A percentile compares a stretch with the other conserved stretches of the same genome.
Conservation (phyloP, 2,329 filamentous ascomycete species). For the Rosellinia necatrix region DNA sequence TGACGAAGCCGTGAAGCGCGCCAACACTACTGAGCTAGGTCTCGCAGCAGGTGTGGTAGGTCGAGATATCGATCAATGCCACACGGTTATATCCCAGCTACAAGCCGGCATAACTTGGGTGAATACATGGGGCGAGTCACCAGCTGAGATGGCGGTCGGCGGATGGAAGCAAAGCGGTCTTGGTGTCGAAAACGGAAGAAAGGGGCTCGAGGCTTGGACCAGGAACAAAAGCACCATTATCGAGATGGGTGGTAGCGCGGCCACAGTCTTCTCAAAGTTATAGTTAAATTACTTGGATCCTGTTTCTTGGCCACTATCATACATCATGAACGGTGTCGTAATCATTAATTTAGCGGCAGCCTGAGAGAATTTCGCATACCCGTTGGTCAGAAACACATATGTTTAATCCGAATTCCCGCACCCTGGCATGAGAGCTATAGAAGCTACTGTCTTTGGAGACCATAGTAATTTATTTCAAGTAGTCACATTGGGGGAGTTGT, state of each 20-base stretch:
- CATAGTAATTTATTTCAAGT: no score
- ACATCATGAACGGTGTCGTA: background rate
- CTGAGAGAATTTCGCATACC: no score
- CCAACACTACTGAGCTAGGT: constrained; percentile 77
- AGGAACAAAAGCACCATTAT: constrained; percentile 87
- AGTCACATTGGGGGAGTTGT: no score
- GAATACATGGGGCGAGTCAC: constrained; percentile 91
- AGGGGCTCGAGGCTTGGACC: constrained; percentile 80
- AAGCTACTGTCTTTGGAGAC: no score
- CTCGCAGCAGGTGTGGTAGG: constrained; percentile 86
- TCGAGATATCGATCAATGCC: constrained; percentile 72
- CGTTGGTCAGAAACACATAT: no score
- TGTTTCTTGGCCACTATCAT: background rate
- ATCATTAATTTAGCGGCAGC: no score
- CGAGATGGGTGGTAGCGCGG: constrained; percentile 74
- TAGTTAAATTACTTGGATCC: constrained; percentile 44
- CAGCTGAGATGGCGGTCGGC: constrained; percentile 89
- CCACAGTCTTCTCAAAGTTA: constrained; percentile 75
- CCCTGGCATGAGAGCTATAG: no score
- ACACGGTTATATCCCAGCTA: constrained; percentile 70
- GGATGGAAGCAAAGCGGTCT: constrained; percentile 92
- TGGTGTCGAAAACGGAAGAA: constrained; percentile 83
- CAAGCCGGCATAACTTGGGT: constrained; percentile 91
- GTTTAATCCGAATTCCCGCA: no score
- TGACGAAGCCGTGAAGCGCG: constrained; percentile 71